Percentiles rank a stretch among this genome's conserved stretches.
Evolutionary conservation across 176 grass and related monocot genomes (phyloP).

Genomic region (Carex pumila): DNA sequence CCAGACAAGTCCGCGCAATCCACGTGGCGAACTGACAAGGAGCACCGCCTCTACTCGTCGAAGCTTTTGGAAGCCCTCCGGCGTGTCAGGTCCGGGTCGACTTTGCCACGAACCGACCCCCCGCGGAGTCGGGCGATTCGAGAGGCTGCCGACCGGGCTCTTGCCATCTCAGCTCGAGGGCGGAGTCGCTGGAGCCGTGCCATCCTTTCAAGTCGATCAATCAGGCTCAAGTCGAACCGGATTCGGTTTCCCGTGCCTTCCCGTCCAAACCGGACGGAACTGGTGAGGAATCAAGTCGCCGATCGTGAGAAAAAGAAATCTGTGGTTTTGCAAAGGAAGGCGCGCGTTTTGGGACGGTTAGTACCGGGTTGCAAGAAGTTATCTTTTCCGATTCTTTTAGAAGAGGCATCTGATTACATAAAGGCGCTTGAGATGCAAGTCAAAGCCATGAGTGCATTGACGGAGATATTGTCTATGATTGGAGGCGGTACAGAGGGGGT

Average conservation of each 20-base stretch:
- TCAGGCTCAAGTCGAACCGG: conserved; percentile 30
- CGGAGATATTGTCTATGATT: conserved; percentile 54
- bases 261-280: not conserved
- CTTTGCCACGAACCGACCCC: not conserved
- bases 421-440: conserved; percentile 94
- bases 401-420: conserved; percentile 80
- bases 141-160: conserved; percentile 70
- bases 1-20: not conserved
- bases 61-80: conserved; percentile 81
- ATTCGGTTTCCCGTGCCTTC: conserved; percentile 21
- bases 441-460: conserved; percentile 64
- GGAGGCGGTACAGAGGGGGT: not conserved
- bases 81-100: conserved; percentile 28
- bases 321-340: conserved; percentile 45
- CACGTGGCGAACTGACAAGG: conserved; percentile 72
- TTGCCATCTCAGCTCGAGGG: conserved; percentile 59
- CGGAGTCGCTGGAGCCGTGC: conserved; percentile 79
- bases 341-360: conserved; percentile 55
- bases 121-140: conserved; percentile 48
- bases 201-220: conserved; percentile 45
- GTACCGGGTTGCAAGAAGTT: conserved; percentile 82
- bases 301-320: conserved; percentile 2
- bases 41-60: conserved; percentile 76
- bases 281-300: not conserved
- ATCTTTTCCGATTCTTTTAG: conserved; percentile 50